Conservation (phyloP, 2,329 filamentous ascomycete genomes). For the Aspergillus spinulosporus region DNA sequence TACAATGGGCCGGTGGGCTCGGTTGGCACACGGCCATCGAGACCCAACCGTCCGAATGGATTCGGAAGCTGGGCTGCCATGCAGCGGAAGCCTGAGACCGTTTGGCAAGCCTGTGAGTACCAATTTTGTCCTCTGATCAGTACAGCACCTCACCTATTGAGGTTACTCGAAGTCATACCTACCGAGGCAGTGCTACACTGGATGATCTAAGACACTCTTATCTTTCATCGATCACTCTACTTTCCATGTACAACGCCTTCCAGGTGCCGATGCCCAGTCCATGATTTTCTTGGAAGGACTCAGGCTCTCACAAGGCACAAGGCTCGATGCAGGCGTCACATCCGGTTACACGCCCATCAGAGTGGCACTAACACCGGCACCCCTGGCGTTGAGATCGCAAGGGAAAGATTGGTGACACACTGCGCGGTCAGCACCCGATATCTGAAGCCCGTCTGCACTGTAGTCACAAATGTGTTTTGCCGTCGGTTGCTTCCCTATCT, state of each 20-base stretch:
- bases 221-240: constrained; percentile 10
- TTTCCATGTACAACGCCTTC: constrained; percentile 1
- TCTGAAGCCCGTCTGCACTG: not conserved
- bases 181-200: constrained; percentile 1
- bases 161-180: constrained; percentile 8
- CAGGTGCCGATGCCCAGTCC: constrained; percentile 7
- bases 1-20: not conserved
- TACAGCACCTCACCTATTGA: not conserved
- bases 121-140: not conserved
- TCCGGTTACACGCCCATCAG: not conserved
- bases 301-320: not conserved
- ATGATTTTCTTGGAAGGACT: not conserved
- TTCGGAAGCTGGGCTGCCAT: not conserved
- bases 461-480: not conserved
- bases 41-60: not conserved
- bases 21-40: not conserved
- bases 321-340: constrained; percentile 12
- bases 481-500: not conserved
- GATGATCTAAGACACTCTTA: constrained; percentile 7
- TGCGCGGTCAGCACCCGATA: constrained; percentile 8
- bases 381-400: constrained; percentile 3
- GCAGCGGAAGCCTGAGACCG: not conserved
- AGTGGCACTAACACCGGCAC: not conserved
- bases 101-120: not conserved
- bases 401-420: constrained; percentile 1